phyloP scores from a whole-genome alignment of 345 rosid species.

The Combretum micranthum region DNA sequence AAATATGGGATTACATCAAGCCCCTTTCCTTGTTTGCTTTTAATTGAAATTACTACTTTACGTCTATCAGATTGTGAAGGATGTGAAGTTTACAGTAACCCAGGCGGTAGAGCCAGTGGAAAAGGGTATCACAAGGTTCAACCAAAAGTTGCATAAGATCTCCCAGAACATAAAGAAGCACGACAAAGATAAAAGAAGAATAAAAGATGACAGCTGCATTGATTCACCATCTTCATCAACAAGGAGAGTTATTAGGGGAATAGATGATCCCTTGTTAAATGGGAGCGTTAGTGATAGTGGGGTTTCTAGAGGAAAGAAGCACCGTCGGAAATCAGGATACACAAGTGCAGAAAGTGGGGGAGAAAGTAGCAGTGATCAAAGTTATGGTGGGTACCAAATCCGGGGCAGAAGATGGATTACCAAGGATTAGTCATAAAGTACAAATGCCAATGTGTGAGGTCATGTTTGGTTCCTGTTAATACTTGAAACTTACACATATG shows the following conservation, averaged over 20 bases:
- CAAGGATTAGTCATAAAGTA: constrained; percentile 37
- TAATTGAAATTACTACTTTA: constrained; percentile 14
- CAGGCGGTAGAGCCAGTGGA: constrained; percentile 98
- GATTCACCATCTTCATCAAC: constrained; percentile 31
- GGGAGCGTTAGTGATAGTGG: constrained; percentile 91
- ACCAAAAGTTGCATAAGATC: constrained; percentile 77
- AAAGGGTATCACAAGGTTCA: constrained; percentile 85
- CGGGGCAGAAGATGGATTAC: constrained; percentile 84
- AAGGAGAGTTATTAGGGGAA: constrained; percentile 74
- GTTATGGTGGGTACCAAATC: constrained; percentile 56
- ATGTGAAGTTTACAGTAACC: constrained; percentile 86
- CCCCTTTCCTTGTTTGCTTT: not conserved
- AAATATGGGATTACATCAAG: not conserved
- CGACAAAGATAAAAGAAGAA: constrained; percentile 70
- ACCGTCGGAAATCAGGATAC: constrained; percentile 59
- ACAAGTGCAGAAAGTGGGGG: constrained; percentile 91
- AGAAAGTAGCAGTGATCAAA: constrained; percentile 91
- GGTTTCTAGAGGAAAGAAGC: constrained; percentile 57
- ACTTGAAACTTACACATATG: too few relatives aligned
- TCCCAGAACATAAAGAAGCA: constrained; percentile 82
- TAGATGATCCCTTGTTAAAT: constrained; percentile 88
- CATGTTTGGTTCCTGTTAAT: too few relatives aligned
- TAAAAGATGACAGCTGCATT: constrained; percentile 84
- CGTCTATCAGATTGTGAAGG: constrained; percentile 74
- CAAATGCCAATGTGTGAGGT: too few relatives aligned